phyloP scores from a whole-genome alignment of 2,329 filamentous ascomycete genomes.

The Verticillium dahliae region DNA sequence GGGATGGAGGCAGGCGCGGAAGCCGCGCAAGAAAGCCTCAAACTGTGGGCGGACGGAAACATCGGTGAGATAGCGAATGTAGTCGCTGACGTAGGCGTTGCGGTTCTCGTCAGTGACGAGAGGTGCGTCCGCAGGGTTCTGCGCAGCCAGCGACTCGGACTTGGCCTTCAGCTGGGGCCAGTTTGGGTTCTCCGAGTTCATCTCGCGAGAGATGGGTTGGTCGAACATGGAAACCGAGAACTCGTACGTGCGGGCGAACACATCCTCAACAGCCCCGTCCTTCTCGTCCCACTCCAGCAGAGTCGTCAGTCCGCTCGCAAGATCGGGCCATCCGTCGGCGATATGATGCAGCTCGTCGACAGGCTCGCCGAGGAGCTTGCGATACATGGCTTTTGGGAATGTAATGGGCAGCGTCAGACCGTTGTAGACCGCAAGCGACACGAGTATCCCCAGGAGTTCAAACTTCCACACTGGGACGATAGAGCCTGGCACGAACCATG shows the following conservation, averaged over 20 bases:
- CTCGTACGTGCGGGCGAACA: slow-evolving; percentile 80
- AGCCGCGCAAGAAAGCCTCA: slow-evolving; percentile 74
- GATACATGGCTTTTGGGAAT: slow-evolving; percentile 80
- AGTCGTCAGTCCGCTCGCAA: slow-evolving; percentile 66
- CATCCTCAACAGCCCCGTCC: slow-evolving; percentile 70
- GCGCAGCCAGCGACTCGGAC: slow-evolving; percentile 21
- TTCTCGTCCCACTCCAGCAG: slow-evolving; percentile 71
- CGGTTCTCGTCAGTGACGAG: slow-evolving; percentile 80
- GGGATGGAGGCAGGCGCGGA: slow-evolving; percentile 65
- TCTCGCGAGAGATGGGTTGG: slow-evolving; percentile 49
- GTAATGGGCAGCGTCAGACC: slow-evolving; percentile 85
- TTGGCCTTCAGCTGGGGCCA: slow-evolving; percentile 47
- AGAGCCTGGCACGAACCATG: slow-evolving; percentile 82
- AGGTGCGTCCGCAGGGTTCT: slow-evolving; percentile 48
- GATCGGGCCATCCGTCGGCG: slow-evolving; percentile 77
- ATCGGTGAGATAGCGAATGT: slow-evolving; percentile 76
- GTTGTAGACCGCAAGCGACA: slow-evolving; percentile 89
- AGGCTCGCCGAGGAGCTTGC: slow-evolving; percentile 65
- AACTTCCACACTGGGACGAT: slow-evolving; percentile 83
- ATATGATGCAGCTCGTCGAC: slow-evolving; percentile 70
- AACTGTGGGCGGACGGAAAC: slow-evolving; percentile 72
- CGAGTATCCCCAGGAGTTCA: slow-evolving; percentile 79
- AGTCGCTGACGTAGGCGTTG: slow-evolving; percentile 72
- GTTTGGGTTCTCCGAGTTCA: slow-evolving; percentile 32
- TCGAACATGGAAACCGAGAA: slow-evolving; percentile 63